Conservation (phyloP, 2,329 filamentous ascomycete species). For the Chlorencoelia australis region DNA sequence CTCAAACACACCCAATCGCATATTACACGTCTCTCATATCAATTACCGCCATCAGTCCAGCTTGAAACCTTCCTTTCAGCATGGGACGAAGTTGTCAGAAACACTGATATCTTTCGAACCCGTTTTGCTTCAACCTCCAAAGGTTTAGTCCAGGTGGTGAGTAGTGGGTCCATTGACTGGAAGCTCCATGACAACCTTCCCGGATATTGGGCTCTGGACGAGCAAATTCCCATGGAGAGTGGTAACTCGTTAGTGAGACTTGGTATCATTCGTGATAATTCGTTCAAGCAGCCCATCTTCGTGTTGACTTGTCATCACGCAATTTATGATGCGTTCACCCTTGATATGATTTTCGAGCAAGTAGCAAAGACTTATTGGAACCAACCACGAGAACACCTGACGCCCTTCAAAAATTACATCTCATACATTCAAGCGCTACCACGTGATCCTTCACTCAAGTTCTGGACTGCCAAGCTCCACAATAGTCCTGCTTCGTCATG, state of each 20-base stretch:
- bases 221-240: neutral
- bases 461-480: slow-evolving; percentile 37
- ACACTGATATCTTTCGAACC: slow-evolving; percentile 27
- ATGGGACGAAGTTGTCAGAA: slow-evolving; percentile 22
- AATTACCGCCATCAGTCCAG: slow-evolving; percentile 15
- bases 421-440: neutral
- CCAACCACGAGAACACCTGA: neutral
- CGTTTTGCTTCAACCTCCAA: too few relatives aligned
- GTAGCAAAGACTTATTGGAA: neutral
- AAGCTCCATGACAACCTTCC: slow-evolving; percentile 8
- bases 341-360: slow-evolving; percentile 14
- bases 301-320: slow-evolving; percentile 1
- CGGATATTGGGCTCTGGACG: slow-evolving; percentile 9
- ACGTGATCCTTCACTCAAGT: slow-evolving; percentile 27
- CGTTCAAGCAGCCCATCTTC: too few relatives aligned
- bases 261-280: neutral
- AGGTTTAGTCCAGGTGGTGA: slow-evolving; percentile 12
- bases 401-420: neutral
- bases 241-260: slow-evolving; percentile 1
- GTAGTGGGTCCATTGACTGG: slow-evolving; percentile 9
- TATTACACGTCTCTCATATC: slow-evolving; percentile 25
- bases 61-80: slow-evolving; percentile 20
- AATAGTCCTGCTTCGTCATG: slow-evolving; percentile 38
- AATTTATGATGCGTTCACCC: neutral
- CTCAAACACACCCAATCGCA: slow-evolving; percentile 26